These are phyloP conservation scores for Podila epicladia DNA, from an alignment of 192 early-diverging fungal species.

Conservation along the genomic window DNA sequence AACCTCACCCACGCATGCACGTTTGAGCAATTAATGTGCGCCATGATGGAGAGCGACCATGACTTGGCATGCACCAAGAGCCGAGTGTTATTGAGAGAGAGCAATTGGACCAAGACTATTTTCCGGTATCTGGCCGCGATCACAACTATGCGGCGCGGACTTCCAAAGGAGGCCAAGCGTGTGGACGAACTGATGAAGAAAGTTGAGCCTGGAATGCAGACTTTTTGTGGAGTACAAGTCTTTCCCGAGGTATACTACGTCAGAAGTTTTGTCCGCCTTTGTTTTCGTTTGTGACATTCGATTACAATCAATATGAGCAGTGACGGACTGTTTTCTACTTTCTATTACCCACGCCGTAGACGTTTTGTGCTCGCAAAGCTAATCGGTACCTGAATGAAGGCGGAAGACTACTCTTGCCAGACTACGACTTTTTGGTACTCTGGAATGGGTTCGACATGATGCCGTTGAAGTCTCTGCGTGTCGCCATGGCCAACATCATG, in stretches of 20 bases:
- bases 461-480: slow-evolving; percentile 50
- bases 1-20: slow-evolving; percentile 82
- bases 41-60: slow-evolving; percentile 71
- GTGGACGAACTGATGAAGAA: slow-evolving; percentile 71
- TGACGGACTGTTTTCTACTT: not conserved
- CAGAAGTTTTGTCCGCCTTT: not conserved
- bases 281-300: not conserved
- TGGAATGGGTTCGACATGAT: slow-evolving; percentile 81
- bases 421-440: slow-evolving; percentile 79
- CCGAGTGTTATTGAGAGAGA: slow-evolving; percentile 73
- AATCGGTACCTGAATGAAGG: slow-evolving; percentile 77
- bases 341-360: slow-evolving; percentile 53
- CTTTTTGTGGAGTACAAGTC: slow-evolving; percentile 85
- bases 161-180: slow-evolving; percentile 46
- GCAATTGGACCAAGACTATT: slow-evolving; percentile 87
- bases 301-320: not conserved
- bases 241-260: slow-evolving; percentile 64
- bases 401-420: slow-evolving; percentile 73
- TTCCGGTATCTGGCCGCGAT: slow-evolving; percentile 80
- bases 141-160: slow-evolving; percentile 55
- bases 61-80: slow-evolving; percentile 67
- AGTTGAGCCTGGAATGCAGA: slow-evolving; percentile 74
- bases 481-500: slow-evolving; percentile 44
- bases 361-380: slow-evolving; percentile 84
- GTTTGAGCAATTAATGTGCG: slow-evolving; percentile 81